These are phyloP conservation scores for Fusarium praegraminearum DNA, from an alignment of 2,329 filamentous ascomycete genomes.

Conservation along the genomic window DNA sequence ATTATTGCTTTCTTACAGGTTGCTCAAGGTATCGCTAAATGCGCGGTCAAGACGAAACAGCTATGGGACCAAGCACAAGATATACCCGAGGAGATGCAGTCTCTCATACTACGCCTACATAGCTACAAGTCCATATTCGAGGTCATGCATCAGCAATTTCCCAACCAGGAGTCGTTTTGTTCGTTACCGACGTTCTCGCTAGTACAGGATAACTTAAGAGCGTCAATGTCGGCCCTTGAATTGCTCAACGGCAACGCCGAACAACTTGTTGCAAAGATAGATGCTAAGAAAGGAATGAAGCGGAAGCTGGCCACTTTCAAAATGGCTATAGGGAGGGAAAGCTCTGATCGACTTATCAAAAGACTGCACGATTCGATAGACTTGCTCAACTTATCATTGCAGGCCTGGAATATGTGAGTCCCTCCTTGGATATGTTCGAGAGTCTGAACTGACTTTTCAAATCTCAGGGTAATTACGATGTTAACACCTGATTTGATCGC, in stretches of 20 bases:
- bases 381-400: conserved; percentile 31
- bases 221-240: conserved; percentile 25
- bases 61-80: conserved; percentile 46
- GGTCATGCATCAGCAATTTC: conserved; percentile 30
- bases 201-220: conserved; percentile 7
- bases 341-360: conserved; percentile 28
- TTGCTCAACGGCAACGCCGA: conserved; percentile 33
- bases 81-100: conserved; percentile 38
- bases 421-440: background rate
- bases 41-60: conserved; percentile 35
- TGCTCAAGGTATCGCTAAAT: conserved; percentile 37
- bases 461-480: conserved; percentile 31
- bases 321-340: conserved; percentile 37
- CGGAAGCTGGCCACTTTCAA: conserved; percentile 38
- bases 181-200: conserved; percentile 7
- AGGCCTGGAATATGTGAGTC: conserved; percentile 40
- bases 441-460: background rate
- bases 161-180: background rate
- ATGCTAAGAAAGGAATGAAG: conserved; percentile 22
- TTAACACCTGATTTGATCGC: conserved; percentile 34
- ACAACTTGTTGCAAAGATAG: conserved; percentile 27
- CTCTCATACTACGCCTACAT: conserved; percentile 39
- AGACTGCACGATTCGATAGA: conserved; percentile 31
- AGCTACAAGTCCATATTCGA: conserved; percentile 29
- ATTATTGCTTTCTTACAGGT: conserved; percentile 45